Evolutionary conservation across 305 asterid genomes (phyloP), one percentile per base, ranked within the genome.

Genomic region (Fraxinus greggii): DNA sequence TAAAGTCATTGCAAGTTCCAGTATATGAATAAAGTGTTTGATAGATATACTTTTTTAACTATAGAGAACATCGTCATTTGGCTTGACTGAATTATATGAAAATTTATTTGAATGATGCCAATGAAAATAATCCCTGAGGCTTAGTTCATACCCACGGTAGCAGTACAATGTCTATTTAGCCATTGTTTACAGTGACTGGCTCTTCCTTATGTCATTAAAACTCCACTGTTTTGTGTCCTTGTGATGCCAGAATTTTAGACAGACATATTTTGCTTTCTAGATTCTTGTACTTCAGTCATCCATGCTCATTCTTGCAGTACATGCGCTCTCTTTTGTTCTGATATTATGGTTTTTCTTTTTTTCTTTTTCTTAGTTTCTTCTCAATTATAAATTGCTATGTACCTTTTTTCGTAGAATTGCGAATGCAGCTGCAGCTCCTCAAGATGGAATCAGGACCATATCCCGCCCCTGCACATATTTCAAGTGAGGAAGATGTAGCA

Each of bases 341-440:
- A 17, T 59, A 59, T 80, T 75, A n/a, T 51, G 1, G 13, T 24
- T 32, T 65, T 77, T n/a, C 63, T 19, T 1, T 32, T 63, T 56
- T 73, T 65, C 1, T 51, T 51, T 61, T 38, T 21, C 72, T 76
- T 63, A 8, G 21, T 79, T 80, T 78, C 73, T 69, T 78, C 61
- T 17, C 61, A 51, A 51, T 51, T 54, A 54, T 54, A 12, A 31
- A 45, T 28, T 63, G 17, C 51, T 78, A 35, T 61, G 31, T 61
- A 4, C 74, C 24, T 69, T 45, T 72, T 40, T 40, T 78, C 79
- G 40, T 63, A 94, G 98, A 89, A 61, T 89, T 93, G 33, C 83
- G 88, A 33, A 86, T 86, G 93, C 91, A 91, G 72, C 84, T 94
- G 82, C 86, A 90, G 85, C 92, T 89, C 78, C 95, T 91, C 79